Base-by-base conservation (phyloP, 345 rosid genomes). In the Isatis tinctoria region DNA sequence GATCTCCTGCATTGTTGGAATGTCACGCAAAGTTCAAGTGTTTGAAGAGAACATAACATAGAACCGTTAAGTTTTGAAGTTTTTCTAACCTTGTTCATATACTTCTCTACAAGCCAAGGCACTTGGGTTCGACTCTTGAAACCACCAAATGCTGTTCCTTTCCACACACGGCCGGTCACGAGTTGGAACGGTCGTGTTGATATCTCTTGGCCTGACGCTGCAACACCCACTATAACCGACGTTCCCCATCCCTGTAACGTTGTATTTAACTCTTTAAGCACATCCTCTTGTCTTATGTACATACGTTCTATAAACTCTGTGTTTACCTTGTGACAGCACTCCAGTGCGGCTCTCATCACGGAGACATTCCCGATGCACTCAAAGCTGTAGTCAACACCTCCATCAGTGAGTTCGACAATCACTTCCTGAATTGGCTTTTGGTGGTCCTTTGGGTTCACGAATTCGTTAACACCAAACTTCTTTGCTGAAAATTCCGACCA, bases 101-200 rank as follows among this genome's bases (percentile, higher is more conserved):
- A 96, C 75, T 96, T 96, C 12, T 96, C 98, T 4, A 96, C 99
- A 43, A 96, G 97, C 99, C 92, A 84, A 26, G 99, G 99, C 80
- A 96, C 99, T 69, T 96, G 98, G 17, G 96, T 84, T 74, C 98
- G 93, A 91, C 98, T 96, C 96, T 96, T 96, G 85, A 96, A 96
- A 68, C 98, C 99, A 60, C 99, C 99, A 75, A 96, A 96, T 52
- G 97, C 99, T 67, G 97, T 92, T 83, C 99, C 99, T 84, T 90
- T 96, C 99, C 97, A 96, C 12, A 96, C 99, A 69, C 99, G 99
- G 5, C 99, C 99, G 3, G 98, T 96, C 77, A 95, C 99, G 68
- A 95, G 84, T 83, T 95, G 97, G 86, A 95, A 95, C 9, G 99
- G 99, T 24, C 98, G 91, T 18, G 99, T 95, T 35, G 90, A 82